Evolutionary conservation across 2,329 filamentous ascomycete species (phyloP).

Genomic region (Cadophora sp.): DNA sequence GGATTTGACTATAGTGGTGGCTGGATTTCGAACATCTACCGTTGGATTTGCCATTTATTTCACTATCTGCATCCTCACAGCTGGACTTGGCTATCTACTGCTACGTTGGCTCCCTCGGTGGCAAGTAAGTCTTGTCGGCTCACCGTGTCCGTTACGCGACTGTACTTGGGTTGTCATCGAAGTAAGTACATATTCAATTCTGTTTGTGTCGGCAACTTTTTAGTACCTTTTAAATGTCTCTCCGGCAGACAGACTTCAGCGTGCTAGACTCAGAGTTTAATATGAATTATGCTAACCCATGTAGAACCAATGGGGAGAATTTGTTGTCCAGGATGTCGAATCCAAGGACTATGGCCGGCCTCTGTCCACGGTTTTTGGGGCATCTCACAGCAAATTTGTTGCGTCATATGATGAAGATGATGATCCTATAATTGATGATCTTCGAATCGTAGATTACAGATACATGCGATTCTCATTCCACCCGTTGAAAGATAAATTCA

Average conservation of each 20-base stretch:
- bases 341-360: slow-evolving; percentile 59
- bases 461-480: slow-evolving; percentile 95
- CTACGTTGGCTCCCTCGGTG: slow-evolving; percentile 90
- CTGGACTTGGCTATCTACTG: slow-evolving; percentile 82
- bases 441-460: slow-evolving; percentile 87
- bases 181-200: slow-evolving; percentile 52
- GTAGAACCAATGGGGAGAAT: slow-evolving; percentile 94
- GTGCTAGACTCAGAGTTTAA: neutral
- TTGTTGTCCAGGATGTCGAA: slow-evolving; percentile 75
- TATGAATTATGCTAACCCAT: slow-evolving; percentile 42
- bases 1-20: slow-evolving; percentile 91
- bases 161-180: slow-evolving; percentile 95
- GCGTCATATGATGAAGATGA: slow-evolving; percentile 72
- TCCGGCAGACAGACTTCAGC: neutral
- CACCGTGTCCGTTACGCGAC: slow-evolving; percentile 69
- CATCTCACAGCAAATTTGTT: slow-evolving; percentile 64
- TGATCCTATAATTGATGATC: slow-evolving; percentile 76
- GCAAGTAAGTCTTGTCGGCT: slow-evolving; percentile 79
- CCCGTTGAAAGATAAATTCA: slow-evolving; percentile 85
- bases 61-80: slow-evolving; percentile 71
- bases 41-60: slow-evolving; percentile 74
- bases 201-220: neutral
- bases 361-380: slow-evolving; percentile 70
- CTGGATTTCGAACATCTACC: slow-evolving; percentile 83
- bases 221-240: neutral